Evolutionary conservation across 768 basidiomycete species (phyloP), one percentile per base, ranked within the genome.

Genomic region (Suillus discolor): DNA sequence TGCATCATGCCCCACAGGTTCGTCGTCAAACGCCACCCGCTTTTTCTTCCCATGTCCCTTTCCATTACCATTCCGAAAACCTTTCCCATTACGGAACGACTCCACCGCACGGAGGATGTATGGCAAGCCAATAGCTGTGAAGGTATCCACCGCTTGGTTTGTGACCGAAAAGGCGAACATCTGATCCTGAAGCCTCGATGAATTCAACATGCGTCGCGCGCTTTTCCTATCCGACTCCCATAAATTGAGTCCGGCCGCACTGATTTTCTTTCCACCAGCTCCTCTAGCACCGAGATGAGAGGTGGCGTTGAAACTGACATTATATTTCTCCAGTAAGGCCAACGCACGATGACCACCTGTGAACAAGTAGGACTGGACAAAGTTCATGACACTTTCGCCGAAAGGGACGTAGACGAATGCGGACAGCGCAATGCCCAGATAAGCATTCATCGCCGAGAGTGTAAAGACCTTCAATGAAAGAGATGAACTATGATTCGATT

Each of bases 351-450:
- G 67, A 1, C 72, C 64, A 16, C 77, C 77, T 28, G 20, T 55
- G 61, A 75, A 78, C 44, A 79, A 61, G 63, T 71, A 64, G 6
- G 63, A 34, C 42, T 80, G 81, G 38, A 85, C 79, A 60, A 81
- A 73, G 9, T 83, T 79, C 92, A 96, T 94, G 67, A 94, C 87
- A 61, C 85, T 84, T 73, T 91, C 91, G 36, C 96, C 96, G 68
- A 96, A 97, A 0, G 96, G 96, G 5, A 97, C 93, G 74, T 99
- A 99, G 60, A 97, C 86, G 73, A 96, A 98, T 18, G 96, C 95
- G n/a, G 91, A 94, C 18, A 99, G 87, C 7, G 87, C 89, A n/a
- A 99, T 85, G 47, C 92, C 91, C 61, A 96, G 88, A 74, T 96
- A 98, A 0, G 97, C 92, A 23, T 96, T 94, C 72, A 98, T 86